Evolutionary conservation across 768 basidiomycete genomes (phyloP).

Genomic region (Kockovaella imperatae): DNA sequence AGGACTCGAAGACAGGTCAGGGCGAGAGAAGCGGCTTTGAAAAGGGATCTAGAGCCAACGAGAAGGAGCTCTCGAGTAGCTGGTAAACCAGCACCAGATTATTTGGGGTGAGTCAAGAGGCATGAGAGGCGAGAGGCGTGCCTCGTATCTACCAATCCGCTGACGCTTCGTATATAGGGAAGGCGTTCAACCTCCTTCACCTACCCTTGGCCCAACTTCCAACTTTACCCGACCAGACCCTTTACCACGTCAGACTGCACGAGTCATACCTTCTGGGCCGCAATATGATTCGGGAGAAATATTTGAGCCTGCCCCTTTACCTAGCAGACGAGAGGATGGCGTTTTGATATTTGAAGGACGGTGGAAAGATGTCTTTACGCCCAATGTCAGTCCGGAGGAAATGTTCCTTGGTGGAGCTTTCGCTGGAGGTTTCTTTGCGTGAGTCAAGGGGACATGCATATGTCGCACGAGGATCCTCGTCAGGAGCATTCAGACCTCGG

Average conservation of each 20-base stretch:
- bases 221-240: neutral
- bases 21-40: slow-evolving; percentile 5
- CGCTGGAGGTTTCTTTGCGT: slow-evolving; percentile 39
- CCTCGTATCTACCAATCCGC: neutral
- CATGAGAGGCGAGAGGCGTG: neutral
- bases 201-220: slow-evolving; percentile 2
- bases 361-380: slow-evolving; percentile 38
- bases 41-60: slow-evolving; percentile 6
- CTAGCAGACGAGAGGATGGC: slow-evolving; percentile 23
- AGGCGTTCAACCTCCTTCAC: neutral
- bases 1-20: slow-evolving; percentile 1
- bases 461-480: neutral
- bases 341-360: slow-evolving; percentile 36
- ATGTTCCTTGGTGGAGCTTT: slow-evolving; percentile 43
- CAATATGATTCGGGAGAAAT: too few species aligned
- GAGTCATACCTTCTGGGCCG: slow-evolving; percentile 17
- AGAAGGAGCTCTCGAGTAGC: slow-evolving; percentile 3
- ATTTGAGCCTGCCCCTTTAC: slow-evolving; percentile 14
- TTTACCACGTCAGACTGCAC: slow-evolving; percentile 10
- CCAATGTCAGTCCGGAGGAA: slow-evolving; percentile 43
- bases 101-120: neutral
- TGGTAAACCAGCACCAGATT: neutral
- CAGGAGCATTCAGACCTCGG: too few species aligned
- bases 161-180: neutral
- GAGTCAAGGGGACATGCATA: slow-evolving; percentile 4